Conservation (phyloP, 768 basidiomycete genomes). For the Collybiopsis luxurians region DNA sequence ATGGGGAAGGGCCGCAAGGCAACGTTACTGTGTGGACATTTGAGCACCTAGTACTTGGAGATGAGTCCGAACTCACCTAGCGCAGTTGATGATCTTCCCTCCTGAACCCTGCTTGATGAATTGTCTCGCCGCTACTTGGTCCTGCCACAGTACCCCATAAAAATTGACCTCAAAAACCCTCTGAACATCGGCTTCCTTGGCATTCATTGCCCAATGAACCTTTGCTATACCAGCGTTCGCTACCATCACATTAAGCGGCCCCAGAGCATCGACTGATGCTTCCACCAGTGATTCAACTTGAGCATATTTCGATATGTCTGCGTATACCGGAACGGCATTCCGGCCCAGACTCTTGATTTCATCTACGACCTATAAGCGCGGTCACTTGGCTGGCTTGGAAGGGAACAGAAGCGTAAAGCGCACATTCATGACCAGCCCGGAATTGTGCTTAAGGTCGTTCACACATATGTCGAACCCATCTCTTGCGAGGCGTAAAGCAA, state of each 20-base stretch:
- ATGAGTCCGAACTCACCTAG: constrained; percentile 1
- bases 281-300: constrained; percentile 2
- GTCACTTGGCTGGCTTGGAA: not conserved
- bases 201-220: not conserved
- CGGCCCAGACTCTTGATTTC: constrained; percentile 5
- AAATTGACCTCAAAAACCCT: constrained; percentile 25
- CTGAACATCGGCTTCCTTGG: constrained; percentile 17
- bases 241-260: constrained; percentile 26
- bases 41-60: not conserved
- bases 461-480: constrained; percentile 33
- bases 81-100: constrained; percentile 31
- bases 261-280: constrained; percentile 6
- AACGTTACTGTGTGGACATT: not conserved
- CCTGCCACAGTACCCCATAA: constrained; percentile 29
- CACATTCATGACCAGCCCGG: constrained; percentile 11
- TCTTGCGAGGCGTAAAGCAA: constrained; percentile 29
- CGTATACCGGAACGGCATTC: constrained; percentile 1
- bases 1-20: not conserved
- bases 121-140: constrained; percentile 27
- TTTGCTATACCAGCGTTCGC: constrained; percentile 39
- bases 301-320: constrained; percentile 1
- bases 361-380: not conserved
- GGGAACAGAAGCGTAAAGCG: not conserved
- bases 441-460: constrained; percentile 25
- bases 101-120: constrained; percentile 34